Conservation (phyloP, 1,139 yeast genomes). For the Geotrichum reessii region DNA sequence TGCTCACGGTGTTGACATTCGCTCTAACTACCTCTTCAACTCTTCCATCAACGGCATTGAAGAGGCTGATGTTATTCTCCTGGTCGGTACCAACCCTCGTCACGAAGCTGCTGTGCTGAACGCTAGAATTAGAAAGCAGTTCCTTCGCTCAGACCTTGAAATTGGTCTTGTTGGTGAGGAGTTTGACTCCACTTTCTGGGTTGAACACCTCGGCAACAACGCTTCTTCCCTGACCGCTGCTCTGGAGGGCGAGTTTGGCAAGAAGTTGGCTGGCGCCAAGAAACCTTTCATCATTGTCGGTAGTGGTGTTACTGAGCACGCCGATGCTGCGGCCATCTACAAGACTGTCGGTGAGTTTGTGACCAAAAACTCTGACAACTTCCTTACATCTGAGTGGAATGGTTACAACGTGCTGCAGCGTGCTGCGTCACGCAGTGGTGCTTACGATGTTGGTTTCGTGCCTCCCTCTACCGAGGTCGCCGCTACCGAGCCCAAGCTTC, state of each 20-base stretch:
- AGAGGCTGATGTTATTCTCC: conserved; percentile 71
- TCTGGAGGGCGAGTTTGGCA: conserved; percentile 62
- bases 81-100: conserved; percentile 83
- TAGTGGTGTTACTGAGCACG: conserved; percentile 67
- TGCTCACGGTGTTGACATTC: conserved; percentile 65
- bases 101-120: conserved; percentile 87
- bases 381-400: conserved; percentile 71
- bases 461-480: conserved; percentile 46
- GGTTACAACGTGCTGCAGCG: conserved; percentile 79
- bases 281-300: conserved; percentile 79
- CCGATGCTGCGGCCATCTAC: conserved; percentile 59
- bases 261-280: conserved; percentile 59
- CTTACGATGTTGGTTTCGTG: conserved; percentile 77
- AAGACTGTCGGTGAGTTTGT: conserved; percentile 61
- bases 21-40: conserved; percentile 78
- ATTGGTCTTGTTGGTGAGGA: conserved; percentile 68
- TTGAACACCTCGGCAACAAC: conserved; percentile 58
- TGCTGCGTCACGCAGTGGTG: conserved; percentile 82
- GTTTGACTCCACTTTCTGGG: conserved; percentile 70
- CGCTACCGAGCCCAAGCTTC: conserved; percentile 59
- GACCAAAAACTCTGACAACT: conserved; percentile 48
- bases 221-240: conserved; percentile 56
- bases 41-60: conserved; percentile 76
- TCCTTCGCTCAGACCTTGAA: conserved; percentile 62
- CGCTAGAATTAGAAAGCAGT: conserved; percentile 75